Evolutionary conservation across 108 stramenopile species (phyloP), one percentile per base, ranked within the genome.

Genomic region (Aurantiochytrium sp.): DNA sequence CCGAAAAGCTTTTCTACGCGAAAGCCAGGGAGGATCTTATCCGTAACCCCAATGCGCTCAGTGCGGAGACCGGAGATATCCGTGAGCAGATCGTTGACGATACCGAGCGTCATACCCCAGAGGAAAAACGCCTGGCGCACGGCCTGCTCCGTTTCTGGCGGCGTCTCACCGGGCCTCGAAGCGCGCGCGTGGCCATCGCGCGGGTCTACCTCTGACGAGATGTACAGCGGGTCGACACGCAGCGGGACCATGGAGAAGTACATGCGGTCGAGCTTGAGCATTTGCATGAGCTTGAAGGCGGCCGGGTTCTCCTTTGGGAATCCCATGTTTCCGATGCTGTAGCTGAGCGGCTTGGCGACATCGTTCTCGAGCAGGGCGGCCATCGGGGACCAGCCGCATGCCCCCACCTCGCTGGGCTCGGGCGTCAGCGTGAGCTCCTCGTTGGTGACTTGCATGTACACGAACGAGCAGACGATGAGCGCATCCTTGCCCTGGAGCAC

Each of bases 41-140:
- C 73, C 2, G 73, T 27, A 12, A 81, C 42, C 6, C 42, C 39
- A 2, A 81, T 81, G 1, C 73, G 73, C 73, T 41, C 45, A 0
- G 39, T 81, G n/a, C 73, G 73, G 12, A 81, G 8, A 24, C 45
- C 45, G 50, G 42, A n/a, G 19, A 48, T 41, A 30, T 81, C 73
- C 21, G 17, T 17, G 24, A 81, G 45, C 10, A 81, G 30, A 48
- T 81, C 73, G 45, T 81, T 81, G 3, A 81, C n/a, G 30, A 81
- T 81, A 24, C 73, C 73, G 12, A 81, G 73, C 17, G 73, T 81
- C 42, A 81, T 41, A 42, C 73, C 73, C 73, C 73, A 81, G 12
- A 81, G 73, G 24, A 39, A 81, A 48, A 81, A 81, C 0, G 73
- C 39, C 39, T 81, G n/a, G 12, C 73, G 73, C 12, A 81, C 45